These are phyloP conservation scores for Echinochloa phyllopogon DNA, from an alignment of 176 grass and related monocot genomes.

Conservation along the genomic window DNA sequence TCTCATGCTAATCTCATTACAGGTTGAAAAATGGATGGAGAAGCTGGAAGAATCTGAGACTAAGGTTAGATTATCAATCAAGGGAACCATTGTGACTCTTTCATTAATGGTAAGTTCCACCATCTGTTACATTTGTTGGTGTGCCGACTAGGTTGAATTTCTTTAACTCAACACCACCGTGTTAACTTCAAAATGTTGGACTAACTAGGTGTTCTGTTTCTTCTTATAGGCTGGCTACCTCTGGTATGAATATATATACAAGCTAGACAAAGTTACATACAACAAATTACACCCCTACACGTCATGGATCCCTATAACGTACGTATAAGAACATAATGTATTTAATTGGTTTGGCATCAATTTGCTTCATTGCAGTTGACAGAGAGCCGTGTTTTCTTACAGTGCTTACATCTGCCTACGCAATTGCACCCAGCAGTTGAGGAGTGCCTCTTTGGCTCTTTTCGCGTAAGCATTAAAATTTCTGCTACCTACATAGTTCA, in stretches of 20 bases:
- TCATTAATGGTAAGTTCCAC: conserved; percentile 71
- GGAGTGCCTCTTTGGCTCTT: conserved; percentile 78
- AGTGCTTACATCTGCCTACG: conserved; percentile 92
- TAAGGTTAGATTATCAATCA: conserved; percentile 82
- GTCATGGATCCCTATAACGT: conserved; percentile 99
- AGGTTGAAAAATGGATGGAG: conserved; percentile 98
- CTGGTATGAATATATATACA: conserved; percentile 99
- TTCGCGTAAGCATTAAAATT: conserved; percentile 69
- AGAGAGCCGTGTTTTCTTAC: conserved; percentile 38
- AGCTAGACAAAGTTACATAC: conserved; percentile 92
- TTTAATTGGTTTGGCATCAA: conserved; percentile 9
- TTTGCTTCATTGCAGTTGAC: conserved; percentile 37
- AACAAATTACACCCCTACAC: conserved; percentile 99
- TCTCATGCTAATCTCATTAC: conserved; percentile 27
- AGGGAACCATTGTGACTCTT: conserved; percentile 71
- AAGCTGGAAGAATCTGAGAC: conserved; percentile 94
- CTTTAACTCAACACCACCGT: not conserved
- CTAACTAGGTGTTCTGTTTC: conserved; percentile 35
- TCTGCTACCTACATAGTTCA: conserved; percentile 19
- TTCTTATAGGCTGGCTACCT: conserved; percentile 73
- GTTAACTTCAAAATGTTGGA: conserved; percentile 3
- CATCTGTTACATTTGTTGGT: conserved; percentile 11
- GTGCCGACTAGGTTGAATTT: conserved; percentile 19
- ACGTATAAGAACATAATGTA: conserved; percentile 30
- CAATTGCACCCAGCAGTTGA: conserved; percentile 89